Percentiles rank a stretch among this genome's conserved stretches.
Conservation (phyloP, 1,284 basidiomycete genomes). For the Papiliotrema laurentii region DNA sequence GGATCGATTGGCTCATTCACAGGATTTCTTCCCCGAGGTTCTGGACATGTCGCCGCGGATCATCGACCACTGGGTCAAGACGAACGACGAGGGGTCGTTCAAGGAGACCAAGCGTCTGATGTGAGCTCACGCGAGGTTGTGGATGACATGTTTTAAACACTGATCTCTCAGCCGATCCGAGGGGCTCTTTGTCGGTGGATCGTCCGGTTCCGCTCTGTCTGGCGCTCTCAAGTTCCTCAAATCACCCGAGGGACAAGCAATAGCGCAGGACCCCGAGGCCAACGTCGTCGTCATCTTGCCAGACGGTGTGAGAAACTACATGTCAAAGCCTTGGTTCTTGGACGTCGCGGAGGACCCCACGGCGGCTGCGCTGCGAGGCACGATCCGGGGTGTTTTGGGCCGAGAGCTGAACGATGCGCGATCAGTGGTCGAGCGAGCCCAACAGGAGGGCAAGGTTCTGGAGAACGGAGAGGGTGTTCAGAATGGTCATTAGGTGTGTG, state of each 20-base stretch:
- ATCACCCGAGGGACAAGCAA: constrained; percentile 57
- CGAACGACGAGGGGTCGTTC: constrained; percentile 75
- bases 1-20: constrained; percentile 3
- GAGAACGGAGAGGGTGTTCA: constrained; percentile 17
- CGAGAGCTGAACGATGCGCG: constrained; percentile 24
- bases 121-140: constrained; percentile 29
- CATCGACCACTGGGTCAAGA: constrained; percentile 77
- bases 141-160: neutral
- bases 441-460: constrained; percentile 8
- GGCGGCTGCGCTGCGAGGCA: constrained; percentile 10
- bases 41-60: constrained; percentile 41
- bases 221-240: constrained; percentile 75
- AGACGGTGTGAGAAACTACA: constrained; percentile 93
- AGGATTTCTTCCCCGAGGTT: constrained; percentile 82
- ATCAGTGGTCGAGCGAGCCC: constrained; percentile 5
- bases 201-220: constrained; percentile 76
- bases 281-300: constrained; percentile 88
- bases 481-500: neutral
- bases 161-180: constrained; percentile 56
- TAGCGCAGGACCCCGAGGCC: constrained; percentile 65
- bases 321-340: constrained; percentile 65
- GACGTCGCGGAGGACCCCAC: constrained; percentile 13
- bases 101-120: constrained; percentile 72
- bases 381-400: constrained; percentile 23
- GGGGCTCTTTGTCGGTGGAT: constrained; percentile 86